phyloP scores from a whole-genome alignment of 805 yeast genomes.

The Sugiyamaella marilandica region DNA sequence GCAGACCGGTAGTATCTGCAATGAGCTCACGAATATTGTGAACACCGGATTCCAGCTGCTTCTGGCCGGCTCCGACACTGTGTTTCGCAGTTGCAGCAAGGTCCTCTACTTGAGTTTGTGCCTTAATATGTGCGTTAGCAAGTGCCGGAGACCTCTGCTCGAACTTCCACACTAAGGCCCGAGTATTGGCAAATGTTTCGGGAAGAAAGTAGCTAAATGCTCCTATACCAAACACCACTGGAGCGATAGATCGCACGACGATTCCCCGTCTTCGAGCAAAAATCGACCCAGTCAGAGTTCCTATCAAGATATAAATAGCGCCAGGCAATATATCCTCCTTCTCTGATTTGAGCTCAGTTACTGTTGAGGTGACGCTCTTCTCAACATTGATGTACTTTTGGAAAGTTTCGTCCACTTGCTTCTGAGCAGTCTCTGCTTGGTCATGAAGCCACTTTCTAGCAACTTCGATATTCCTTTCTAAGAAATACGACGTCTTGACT shows the following conservation, averaged over 20 bases:
- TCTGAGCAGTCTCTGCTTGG: slow-evolving; percentile 34
- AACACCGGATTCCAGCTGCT: slow-evolving; percentile 38
- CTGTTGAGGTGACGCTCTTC: slow-evolving; percentile 55
- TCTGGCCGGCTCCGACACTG: slow-evolving; percentile 37
- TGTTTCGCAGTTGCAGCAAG: slow-evolving; percentile 43
- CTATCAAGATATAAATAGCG: slow-evolving; percentile 60
- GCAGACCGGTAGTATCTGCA: slow-evolving; percentile 61
- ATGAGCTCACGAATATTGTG: slow-evolving; percentile 41
- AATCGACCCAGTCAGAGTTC: slow-evolving; percentile 67
- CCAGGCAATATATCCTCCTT: slow-evolving; percentile 71
- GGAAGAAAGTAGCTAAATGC: slow-evolving; percentile 73
- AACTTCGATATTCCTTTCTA: slow-evolving; percentile 46
- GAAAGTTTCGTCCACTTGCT: slow-evolving; percentile 44
- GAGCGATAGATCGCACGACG: slow-evolving; percentile 50
- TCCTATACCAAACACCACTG: slow-evolving; percentile 54
- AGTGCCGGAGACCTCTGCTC: slow-evolving; percentile 62
- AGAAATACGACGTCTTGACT: slow-evolving; percentile 45
- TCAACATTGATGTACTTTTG: slow-evolving; percentile 54
- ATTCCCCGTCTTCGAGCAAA: slow-evolving; percentile 63
- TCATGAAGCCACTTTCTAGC: slow-evolving; percentile 43
- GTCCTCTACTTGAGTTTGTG: slow-evolving; percentile 43
- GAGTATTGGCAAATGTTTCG: slow-evolving; percentile 59
- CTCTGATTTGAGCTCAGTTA: slow-evolving; percentile 58
- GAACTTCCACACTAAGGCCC: slow-evolving; percentile 50
- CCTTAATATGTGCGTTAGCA: slow-evolving; percentile 55